Conservation (phyloP, 768 basidiomycete genomes). For the Amanita rimosa region DNA sequence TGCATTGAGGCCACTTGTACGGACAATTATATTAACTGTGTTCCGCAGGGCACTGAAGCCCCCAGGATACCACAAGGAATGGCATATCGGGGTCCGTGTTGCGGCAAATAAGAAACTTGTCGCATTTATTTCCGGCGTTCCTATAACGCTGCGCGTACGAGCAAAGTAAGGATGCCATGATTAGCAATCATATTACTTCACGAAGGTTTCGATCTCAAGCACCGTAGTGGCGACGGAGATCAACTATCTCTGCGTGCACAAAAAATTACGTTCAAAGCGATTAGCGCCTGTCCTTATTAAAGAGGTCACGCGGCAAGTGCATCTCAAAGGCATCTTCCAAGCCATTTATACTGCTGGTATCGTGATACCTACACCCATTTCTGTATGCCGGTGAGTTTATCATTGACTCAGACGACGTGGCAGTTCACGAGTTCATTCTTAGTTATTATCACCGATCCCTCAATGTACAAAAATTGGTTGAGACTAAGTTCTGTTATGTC, state of each 20-base stretch:
- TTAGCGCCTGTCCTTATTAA: conserved; percentile 94
- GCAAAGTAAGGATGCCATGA: conserved; percentile 44
- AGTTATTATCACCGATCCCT: conserved; percentile 90
- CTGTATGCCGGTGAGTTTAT: conserved; percentile 61
- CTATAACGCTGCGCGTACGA: conserved; percentile 77
- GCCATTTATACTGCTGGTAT: conserved; percentile 96
- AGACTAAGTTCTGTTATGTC: conserved; percentile 80
- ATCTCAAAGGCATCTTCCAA: conserved; percentile 87
- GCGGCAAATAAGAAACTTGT: conserved; percentile 87
- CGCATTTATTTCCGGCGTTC: conserved; percentile 92
- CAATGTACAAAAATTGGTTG: conserved; percentile 87
- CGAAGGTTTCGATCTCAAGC: conserved; percentile 23
- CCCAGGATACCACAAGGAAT: conserved; percentile 86
- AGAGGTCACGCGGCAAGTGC: conserved; percentile 88
- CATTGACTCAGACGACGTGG: not conserved
- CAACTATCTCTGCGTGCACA: conserved; percentile 96
- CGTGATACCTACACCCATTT: conserved; percentile 87
- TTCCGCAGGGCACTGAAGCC: conserved; percentile 78
- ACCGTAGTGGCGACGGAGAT: conserved; percentile 74
- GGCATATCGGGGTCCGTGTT: conserved; percentile 95
- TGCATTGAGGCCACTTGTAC: conserved; percentile 17
- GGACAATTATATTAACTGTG: not conserved
- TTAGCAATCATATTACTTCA: not conserved
- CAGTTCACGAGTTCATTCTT: conserved; percentile 6
- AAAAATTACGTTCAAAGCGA: conserved; percentile 92